Percentiles rank a stretch among this genome's conserved stretches.
Evolutionary conservation across 164 flowering plant genomes (phyloP).

Genomic region (Aristolochia contorta): DNA sequence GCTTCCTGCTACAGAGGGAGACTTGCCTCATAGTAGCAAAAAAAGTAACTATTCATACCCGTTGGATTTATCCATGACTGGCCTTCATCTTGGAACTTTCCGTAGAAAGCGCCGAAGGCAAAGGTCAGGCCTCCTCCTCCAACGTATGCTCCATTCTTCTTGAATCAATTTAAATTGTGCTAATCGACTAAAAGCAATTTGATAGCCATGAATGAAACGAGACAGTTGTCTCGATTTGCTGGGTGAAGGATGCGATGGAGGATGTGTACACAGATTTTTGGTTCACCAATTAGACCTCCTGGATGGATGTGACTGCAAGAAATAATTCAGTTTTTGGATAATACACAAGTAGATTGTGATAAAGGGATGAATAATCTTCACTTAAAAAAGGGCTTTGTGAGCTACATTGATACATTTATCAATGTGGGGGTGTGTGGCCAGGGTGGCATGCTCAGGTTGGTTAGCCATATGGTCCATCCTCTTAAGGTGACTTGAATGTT

Average conservation of each 20-base stretch:
- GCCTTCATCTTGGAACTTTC: constrained; percentile 47
- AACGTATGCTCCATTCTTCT: neutral
- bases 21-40: constrained; percentile 32
- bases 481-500: neutral
- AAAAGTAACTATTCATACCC: constrained; percentile 33
- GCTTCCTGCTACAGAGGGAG: constrained; percentile 52
- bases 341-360: too few relatives aligned
- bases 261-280: too few relatives aligned
- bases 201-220: neutral
- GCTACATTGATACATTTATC: too few relatives aligned
- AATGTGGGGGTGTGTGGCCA: too few relatives aligned
- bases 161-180: neutral
- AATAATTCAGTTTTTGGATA: too few relatives aligned
- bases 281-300: neutral
- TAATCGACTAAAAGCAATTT: neutral
- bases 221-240: neutral
- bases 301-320: too few relatives aligned
- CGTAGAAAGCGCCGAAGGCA: constrained; percentile 29
- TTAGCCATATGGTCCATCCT: too few relatives aligned
- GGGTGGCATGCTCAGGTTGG: too few relatives aligned
- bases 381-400: too few relatives aligned
- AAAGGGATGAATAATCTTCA: too few relatives aligned
- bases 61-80: constrained; percentile 16
- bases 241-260: too few relatives aligned
- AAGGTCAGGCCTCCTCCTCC: constrained; percentile 22